A percentile compares a stretch with the other conserved stretches of the same genome.
These are phyloP conservation scores for Asterophora lycoperdoides DNA, from an alignment of 768 basidiomycete species.

Conservation along the genomic window DNA sequence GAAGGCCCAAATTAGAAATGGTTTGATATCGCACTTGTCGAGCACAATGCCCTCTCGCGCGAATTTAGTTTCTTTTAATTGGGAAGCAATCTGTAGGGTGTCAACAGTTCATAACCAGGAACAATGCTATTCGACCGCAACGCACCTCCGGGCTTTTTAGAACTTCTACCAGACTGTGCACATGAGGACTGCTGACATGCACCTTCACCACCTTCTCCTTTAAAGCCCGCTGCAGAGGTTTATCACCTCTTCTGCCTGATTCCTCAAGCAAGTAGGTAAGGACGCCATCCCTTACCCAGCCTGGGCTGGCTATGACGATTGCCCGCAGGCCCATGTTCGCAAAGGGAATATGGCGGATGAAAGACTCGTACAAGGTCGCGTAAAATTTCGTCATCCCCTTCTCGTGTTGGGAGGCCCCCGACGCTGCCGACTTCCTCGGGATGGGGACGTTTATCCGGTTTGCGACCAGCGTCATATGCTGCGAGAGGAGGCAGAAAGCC, in stretches of 20 bases:
- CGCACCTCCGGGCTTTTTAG: constrained; percentile 89
- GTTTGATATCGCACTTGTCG: constrained; percentile 56
- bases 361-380: constrained; percentile 77
- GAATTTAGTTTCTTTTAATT: constrained; percentile 93
- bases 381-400: constrained; percentile 87
- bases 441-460: constrained; percentile 87
- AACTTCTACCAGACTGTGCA: constrained; percentile 93
- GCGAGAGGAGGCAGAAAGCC: constrained; percentile 89
- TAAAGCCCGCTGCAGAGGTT: constrained; percentile 66
- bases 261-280: constrained; percentile 81
- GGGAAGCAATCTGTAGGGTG: constrained; percentile 53
- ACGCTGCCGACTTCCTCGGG: constrained; percentile 85
- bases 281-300: constrained; percentile 90
- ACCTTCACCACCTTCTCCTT: constrained; percentile 87
- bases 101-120: neutral
- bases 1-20: neutral
- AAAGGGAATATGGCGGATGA: constrained; percentile 89
- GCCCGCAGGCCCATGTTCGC: constrained; percentile 67
- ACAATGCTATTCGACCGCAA: neutral
- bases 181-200: constrained; percentile 89
- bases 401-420: constrained; percentile 82
- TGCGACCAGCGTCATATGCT: constrained; percentile 93
- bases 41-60: constrained; percentile 88
- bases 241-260: constrained; percentile 78
- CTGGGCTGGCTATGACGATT: constrained; percentile 95